A percentile compares a stretch with the other conserved stretches of the same genome.
phyloP scores from a whole-genome alignment of 257 asterid genomes.

The Echites panduratus region DNA sequence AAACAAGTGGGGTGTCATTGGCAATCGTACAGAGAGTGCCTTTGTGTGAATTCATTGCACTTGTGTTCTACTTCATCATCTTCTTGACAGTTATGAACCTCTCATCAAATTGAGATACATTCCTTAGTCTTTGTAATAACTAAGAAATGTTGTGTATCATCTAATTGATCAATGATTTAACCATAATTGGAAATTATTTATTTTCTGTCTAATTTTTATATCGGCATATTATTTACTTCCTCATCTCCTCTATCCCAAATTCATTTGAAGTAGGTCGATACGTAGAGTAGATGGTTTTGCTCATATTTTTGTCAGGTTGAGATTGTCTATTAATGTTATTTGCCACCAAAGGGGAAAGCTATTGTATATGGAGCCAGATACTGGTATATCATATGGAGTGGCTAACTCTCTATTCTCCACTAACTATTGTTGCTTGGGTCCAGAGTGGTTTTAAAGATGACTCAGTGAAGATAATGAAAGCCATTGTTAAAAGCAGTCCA shows the following conservation, averaged over 20 bases:
- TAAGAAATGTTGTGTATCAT: not conserved
- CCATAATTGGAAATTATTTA: not conserved
- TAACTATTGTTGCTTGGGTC: not conserved
- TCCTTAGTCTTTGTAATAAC: not conserved
- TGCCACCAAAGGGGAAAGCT: not conserved
- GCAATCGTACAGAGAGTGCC: not conserved
- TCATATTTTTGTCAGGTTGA: not conserved
- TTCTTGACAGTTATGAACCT: not conserved
- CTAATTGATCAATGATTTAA: not conserved
- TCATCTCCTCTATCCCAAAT: not conserved
- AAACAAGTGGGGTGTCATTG: not conserved
- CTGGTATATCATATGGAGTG: not conserved
- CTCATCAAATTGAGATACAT: not conserved
- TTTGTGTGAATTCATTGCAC: not conserved
- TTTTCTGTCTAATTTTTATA: not conserved
- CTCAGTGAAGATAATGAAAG: constrained; percentile 62
- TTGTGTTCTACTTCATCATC: not conserved
- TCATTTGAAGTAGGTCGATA: not conserved
- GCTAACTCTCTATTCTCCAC: not conserved
- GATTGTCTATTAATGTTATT: not conserved
- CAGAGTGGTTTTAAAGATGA: constrained; percentile 88
- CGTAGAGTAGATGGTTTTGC: not conserved
- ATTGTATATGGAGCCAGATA: not conserved
- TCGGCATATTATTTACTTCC: not conserved
- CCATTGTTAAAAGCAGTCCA: constrained; percentile 38